phyloP scores from a whole-genome alignment of 2,329 filamentous ascomycete species.

The Myriosclerotinia duriaeana region DNA sequence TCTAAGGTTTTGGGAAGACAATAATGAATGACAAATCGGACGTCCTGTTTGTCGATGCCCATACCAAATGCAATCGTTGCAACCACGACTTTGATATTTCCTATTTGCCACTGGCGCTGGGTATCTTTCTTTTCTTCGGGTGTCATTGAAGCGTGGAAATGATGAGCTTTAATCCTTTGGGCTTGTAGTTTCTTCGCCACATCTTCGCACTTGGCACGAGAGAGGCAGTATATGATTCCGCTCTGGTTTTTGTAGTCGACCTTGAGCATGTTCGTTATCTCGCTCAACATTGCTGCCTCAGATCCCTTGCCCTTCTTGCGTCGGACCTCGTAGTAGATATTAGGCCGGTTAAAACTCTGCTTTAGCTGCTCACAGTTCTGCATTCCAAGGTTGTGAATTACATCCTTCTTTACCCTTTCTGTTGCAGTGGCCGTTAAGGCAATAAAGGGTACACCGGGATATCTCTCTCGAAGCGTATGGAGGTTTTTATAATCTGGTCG shows the following conservation, averaged over 20 bases:
- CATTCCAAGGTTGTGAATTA: slow-evolving; percentile 89
- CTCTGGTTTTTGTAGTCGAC: slow-evolving; percentile 67
- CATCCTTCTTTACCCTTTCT: slow-evolving; percentile 85
- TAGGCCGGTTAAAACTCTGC: slow-evolving; percentile 96
- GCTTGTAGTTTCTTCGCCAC: slow-evolving; percentile 68
- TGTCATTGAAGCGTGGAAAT: slow-evolving; percentile 83
- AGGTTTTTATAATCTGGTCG: slow-evolving; percentile 91
- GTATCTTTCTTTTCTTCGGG: slow-evolving; percentile 65
- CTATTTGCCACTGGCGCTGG: slow-evolving; percentile 80
- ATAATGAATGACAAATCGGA: slow-evolving; percentile 94
- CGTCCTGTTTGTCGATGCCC: slow-evolving; percentile 98
- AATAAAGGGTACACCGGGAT: slow-evolving; percentile 83
- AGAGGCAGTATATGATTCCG: slow-evolving; percentile 92
- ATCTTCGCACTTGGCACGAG: slow-evolving; percentile 77
- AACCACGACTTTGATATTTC: slow-evolving; percentile 82
- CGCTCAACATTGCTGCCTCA: slow-evolving; percentile 40
- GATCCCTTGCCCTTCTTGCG: slow-evolving; percentile 46
- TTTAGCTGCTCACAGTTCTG: slow-evolving; percentile 71
- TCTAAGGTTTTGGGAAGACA: slow-evolving; percentile 92
- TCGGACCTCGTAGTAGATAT: slow-evolving; percentile 83
- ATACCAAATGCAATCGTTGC: slow-evolving; percentile 98
- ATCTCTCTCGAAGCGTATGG: slow-evolving; percentile 69
- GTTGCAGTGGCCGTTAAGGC: slow-evolving; percentile 95
- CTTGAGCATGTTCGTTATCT: slow-evolving; percentile 67
- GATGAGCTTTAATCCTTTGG: slow-evolving; percentile 68